Evolutionary conservation across 2,329 filamentous ascomycete species (phyloP), one percentile per base, ranked within the genome.

Genomic region (Purpureocillium lavendulum): DNA sequence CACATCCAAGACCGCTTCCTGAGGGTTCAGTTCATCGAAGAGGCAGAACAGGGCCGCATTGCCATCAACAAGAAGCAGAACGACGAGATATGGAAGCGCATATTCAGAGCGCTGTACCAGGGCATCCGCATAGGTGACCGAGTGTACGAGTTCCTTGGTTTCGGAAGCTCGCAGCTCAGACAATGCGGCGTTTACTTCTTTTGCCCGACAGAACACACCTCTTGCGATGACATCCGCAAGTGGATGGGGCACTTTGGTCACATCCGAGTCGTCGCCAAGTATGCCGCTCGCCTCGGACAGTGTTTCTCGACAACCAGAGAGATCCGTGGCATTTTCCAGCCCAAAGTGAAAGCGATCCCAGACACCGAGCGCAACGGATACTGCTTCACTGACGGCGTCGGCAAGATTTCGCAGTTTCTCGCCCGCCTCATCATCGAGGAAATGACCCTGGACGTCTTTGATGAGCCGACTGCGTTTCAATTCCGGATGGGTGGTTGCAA

Each of bases 161-260:
- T 89, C 62, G 90, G 92, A 0, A 97, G 92, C 58, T 96, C 92
- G 0, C 92, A 98, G 52, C 85, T 98, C 43, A 78, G 90, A 38
- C 89, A 97, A 54, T 81, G 90, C 49, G 85, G 89, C 0, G 89
- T 87, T 0, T 97, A 92, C 55, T 96, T 98, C 61, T 97, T 97
- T 58, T 83, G 86, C 4, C 75, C 84, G 0, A 79, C 77, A 0
- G 66, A 75, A 0, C 67, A 77, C 40, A 55, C 85, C 7, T 82
- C 77, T 2, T 87, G 87, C 39, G 74, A 83, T 14, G 71, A 82
- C 36, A 96, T 98, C 41, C 82, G 90, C 4, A 59, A 69, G 26
- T 89, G 84, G 77, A 94, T 97, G 83, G 92, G 92, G 0, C 66
- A 83, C 12, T 94, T 98, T 51, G 71, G 70, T 12, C 76, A 87